Base-by-base conservation (phyloP, 2,329 filamentous ascomycete species). In the Colletotrichum salicis region DNA sequence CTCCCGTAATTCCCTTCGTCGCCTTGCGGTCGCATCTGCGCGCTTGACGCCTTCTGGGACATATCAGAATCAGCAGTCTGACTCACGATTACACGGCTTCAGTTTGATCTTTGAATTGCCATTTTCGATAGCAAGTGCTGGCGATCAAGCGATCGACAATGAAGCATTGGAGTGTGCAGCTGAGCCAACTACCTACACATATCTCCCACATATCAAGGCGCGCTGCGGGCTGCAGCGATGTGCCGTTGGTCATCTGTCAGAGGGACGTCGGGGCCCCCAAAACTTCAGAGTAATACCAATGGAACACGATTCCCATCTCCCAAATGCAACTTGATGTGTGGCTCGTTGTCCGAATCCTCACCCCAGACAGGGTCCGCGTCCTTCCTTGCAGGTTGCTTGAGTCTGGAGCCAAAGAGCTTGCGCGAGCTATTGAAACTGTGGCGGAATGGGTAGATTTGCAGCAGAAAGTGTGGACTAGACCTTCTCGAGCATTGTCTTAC, bases 61-160 rank as follows among this genome's bases (percentile, higher is more conserved):
- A 27, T 22, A 31, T 22, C 27, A 10, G 27, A 48, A 48, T 22
- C 41, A 48, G 58, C 24, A 11, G 15, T 60, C 12, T 60, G 37
- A 45, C 37, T 22, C 45, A 27, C 31, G 5, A 33, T 27, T 31
- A 13, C 19, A 27, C 45, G 33, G 31, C 13, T 29, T 54, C 7
- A 45, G 45, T 33, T 41, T 19, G 27, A 10, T 22, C 10, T 4
- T 35, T 15, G 8, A 33, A 52, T 35, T n/a, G 41, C 7, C 45
- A 52, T 52, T 24, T 27, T 33, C 22, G 31, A 27, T 24, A 22
- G 59, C 65, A 29, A 57, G 24, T 70, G 55, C 31, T 55, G 55
- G 29, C 45, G 65, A 69, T 71, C 65, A 55, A 71, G 59, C 45
- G 64, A 68, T 68, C 45, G 52, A 41, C 59, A 59, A 15, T 33